Evolutionary conservation across 176 grass and related monocot genomes (phyloP), one percentile per base, ranked within the genome.

Genomic region (Stipa capillata): DNA sequence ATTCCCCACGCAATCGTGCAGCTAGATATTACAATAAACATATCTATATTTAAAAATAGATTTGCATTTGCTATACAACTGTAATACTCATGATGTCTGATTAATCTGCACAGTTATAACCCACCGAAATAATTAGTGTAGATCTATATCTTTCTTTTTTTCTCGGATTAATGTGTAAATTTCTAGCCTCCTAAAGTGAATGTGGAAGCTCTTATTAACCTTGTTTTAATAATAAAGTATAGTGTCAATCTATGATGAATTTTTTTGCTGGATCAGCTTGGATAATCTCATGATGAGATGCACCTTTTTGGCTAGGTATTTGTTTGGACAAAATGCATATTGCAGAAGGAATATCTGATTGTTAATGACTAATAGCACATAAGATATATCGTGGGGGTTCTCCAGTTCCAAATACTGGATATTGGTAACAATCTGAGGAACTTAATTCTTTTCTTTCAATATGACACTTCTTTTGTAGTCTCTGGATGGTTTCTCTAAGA

Each of bases 191-290:
- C 44, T 47, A 47, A 15, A 47, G 40, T 7, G 7, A 18, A 24
- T 3, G 3, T 48, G 24, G 3, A 47, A 31, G 41, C 14, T 3
- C 17, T 28, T n/a, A 42, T 69, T 10, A 16, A 69, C 42, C 42
- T 69, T 69, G 41, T n/a, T n/a, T n/a, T n/a, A n/a, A n/a, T n/a
- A n/a, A n/a, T n/a, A n/a, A n/a, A 64, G 17, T n/a, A 16, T 10
- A 31, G 29, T 40, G 11, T 65, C 45, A 72, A 16, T 55, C 32
- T 51, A 18, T 16, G 36, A 59, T 62, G 25, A 13, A n/a, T 47
- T n/a, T n/a, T n/a, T 71, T 71, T 63, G n/a, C n/a, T n/a, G n/a
- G n/a, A 74, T 48, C 35, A 35, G 43, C 8, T 82, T 76, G 35
- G 33, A 29, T 70, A 50, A 25, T 17, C 25, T 73, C 10, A 8